Evolutionary conservation across 2,329 filamentous ascomycete genomes (phyloP).

Genomic region (Arthrinium phaeospermum): DNA sequence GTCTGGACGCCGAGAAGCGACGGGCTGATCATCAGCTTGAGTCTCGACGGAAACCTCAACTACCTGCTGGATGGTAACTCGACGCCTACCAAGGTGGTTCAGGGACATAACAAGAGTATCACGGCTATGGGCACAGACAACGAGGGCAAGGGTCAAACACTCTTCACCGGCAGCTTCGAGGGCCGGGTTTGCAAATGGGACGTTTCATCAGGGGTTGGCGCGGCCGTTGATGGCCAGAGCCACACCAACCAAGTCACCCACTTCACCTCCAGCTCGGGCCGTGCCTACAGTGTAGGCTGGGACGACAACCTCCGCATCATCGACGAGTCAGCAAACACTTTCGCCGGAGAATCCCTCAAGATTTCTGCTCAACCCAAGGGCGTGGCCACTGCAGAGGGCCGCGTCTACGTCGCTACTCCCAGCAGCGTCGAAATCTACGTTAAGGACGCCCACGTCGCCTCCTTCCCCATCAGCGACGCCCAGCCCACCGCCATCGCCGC

Average conservation of each 20-base stretch:
- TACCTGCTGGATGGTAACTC: slow-evolving; percentile 79
- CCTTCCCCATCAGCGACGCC: slow-evolving; percentile 64
- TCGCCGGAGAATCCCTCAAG: slow-evolving; percentile 70
- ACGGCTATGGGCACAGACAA: slow-evolving; percentile 72
- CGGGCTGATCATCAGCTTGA: slow-evolving; percentile 87
- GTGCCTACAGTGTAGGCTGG: slow-evolving; percentile 89
- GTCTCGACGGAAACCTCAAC: slow-evolving; percentile 85
- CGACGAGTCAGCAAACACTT: slow-evolving; percentile 76
- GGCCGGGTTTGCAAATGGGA: slow-evolving; percentile 89
- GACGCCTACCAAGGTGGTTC: slow-evolving; percentile 73
- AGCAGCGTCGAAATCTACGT: slow-evolving; percentile 64
- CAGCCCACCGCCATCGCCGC: slow-evolving; percentile 74
- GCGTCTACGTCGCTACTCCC: slow-evolving; percentile 56
- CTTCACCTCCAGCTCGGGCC: slow-evolving; percentile 66
- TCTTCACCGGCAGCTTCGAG: slow-evolving; percentile 93
- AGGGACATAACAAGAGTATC: slow-evolving; percentile 91
- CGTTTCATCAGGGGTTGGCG: slow-evolving; percentile 68
- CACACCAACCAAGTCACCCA: slow-evolving; percentile 88
- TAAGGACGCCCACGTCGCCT: slow-evolving; percentile 65
- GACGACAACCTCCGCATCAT: slow-evolving; percentile 87
- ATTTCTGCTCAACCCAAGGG: slow-evolving; percentile 77
- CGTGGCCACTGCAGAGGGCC: slow-evolving; percentile 42
- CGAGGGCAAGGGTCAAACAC: slow-evolving; percentile 63
- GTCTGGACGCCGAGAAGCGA: slow-evolving; percentile 86
- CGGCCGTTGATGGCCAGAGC: slow-evolving; percentile 76